Conservation (phyloP, 352 stramenopile genomes). For the Pythium dissotocum region DNA sequence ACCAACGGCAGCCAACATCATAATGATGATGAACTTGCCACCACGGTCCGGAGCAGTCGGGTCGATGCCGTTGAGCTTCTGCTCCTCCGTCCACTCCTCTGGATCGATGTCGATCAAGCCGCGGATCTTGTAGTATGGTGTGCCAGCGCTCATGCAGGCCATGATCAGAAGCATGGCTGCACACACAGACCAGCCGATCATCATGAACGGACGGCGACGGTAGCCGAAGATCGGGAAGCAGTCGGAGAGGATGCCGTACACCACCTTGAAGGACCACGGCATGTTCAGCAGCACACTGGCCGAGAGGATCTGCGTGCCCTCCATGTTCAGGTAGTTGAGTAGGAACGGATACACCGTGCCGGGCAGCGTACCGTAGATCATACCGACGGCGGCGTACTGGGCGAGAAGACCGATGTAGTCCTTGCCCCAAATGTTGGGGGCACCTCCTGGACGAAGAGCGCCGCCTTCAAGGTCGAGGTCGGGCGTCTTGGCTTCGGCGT, state of each 20-base stretch:
- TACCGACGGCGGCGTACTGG: background rate
- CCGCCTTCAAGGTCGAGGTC: background rate
- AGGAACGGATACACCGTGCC: slow-evolving; percentile 3
- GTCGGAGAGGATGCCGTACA: background rate
- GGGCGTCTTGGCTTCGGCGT: background rate
- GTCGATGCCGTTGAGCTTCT: background rate
- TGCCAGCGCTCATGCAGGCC: background rate
- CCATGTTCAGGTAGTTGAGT: slow-evolving; percentile 2
- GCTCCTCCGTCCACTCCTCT: background rate
- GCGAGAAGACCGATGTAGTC: background rate
- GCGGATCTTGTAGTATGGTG: background rate
- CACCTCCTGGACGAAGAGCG: background rate
- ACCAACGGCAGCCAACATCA: background rate
- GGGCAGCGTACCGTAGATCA: background rate
- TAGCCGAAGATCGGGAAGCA: slow-evolving; percentile 6
- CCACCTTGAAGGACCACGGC: background rate
- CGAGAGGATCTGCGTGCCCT: slow-evolving; percentile 4
- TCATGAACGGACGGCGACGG: background rate
- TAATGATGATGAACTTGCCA: slow-evolving; percentile 5
- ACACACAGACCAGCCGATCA: background rate
- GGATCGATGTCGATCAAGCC: background rate
- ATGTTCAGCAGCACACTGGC: background rate
- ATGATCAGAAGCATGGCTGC: background rate
- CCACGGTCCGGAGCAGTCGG: background rate
- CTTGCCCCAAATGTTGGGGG: slow-evolving; percentile 4